These are phyloP conservation scores for Nepenthes gracilis DNA, from an alignment of 148 eudicot species.

Conservation along the genomic window DNA sequence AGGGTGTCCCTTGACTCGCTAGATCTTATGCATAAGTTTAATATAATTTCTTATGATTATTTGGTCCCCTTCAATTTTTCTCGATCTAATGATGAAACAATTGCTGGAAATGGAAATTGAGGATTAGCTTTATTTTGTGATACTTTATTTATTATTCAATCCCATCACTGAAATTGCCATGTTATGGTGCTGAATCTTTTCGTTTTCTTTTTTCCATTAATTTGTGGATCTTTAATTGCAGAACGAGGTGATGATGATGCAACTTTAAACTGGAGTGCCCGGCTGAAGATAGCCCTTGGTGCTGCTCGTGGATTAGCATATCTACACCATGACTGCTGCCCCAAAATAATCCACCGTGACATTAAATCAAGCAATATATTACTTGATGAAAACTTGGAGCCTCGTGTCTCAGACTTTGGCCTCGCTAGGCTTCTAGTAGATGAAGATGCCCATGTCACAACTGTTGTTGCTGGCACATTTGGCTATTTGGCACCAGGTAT, in stretches of 20 bases:
- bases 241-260: conserved; percentile 35
- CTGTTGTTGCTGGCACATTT: conserved; percentile 97
- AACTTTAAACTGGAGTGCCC: conserved; percentile 54
- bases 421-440: conserved; percentile 92
- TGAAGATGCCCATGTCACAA: conserved; percentile 92
- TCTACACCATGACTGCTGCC: conserved; percentile 90
- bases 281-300: conserved; percentile 73
- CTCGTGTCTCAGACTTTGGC: conserved; percentile 91
- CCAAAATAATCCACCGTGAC: conserved; percentile 80
- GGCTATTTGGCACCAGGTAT: conserved; percentile 96
- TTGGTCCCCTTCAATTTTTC: too few species aligned
- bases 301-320: conserved; percentile 92
- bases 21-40: too few species aligned
- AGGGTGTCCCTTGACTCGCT: too few species aligned
- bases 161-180: too few species aligned
- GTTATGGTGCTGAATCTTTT: not conserved
- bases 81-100: too few species aligned
- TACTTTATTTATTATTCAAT: too few species aligned
- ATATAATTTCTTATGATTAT: too few species aligned
- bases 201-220: too few species aligned
- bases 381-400: conserved; percentile 86
- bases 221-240: conserved; percentile 6
- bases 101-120: too few species aligned
- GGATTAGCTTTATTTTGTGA: too few species aligned
- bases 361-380: conserved; percentile 92